Evolutionary conservation across 148 eudicot genomes (phyloP), one percentile per base, ranked within the genome.

Genomic region (Dianthus caryophyllus): DNA sequence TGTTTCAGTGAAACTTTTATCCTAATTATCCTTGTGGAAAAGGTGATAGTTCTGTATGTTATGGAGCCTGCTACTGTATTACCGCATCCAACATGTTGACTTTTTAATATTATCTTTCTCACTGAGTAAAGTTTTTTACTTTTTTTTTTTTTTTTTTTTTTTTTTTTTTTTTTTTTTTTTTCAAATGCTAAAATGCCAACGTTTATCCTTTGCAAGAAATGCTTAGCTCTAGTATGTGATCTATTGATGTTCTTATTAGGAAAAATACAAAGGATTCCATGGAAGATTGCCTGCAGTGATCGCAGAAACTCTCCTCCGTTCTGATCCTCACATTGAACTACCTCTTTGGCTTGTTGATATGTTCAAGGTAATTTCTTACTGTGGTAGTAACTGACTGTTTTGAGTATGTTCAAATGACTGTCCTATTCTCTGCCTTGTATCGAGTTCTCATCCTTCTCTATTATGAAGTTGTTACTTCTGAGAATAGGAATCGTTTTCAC

Each of bases 301-400:
- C 79, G 99, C 99, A 16, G 97, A 91, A 73, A 88, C 96, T 61
- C 89, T 95, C 61, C 96, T 95, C 62, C 76, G 83, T 64, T 75
- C 91, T 31, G 89, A 95, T 85, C 80, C 88, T 69, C 89, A 82
- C 49, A 86, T 95, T 75, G 99, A 90, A 58, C 80, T 95, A 78
- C 99, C 99, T 55, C 96, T 88, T 69, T 95, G 99, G 99, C 79
- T 95, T 67, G 91, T 88, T 67, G 76, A 82, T 52, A 83, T 79
- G 80, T 95, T 95, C 68, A 95, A 90, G 99, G 99, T 95, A 90
- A 73, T 58, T 54, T 14, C 47, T 54, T 17, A 31, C 27, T 24
- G 9, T 66, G 17, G 9, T 41, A 25, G 18, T 25, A 12, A 43
- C 11, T 63, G 66, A 22, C 46, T 60, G 9, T 25, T 24, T 41